A percentile compares a stretch with the other conserved stretches of the same genome.
Conservation (phyloP, 306 rosid species). For the Sicyos edulis region DNA sequence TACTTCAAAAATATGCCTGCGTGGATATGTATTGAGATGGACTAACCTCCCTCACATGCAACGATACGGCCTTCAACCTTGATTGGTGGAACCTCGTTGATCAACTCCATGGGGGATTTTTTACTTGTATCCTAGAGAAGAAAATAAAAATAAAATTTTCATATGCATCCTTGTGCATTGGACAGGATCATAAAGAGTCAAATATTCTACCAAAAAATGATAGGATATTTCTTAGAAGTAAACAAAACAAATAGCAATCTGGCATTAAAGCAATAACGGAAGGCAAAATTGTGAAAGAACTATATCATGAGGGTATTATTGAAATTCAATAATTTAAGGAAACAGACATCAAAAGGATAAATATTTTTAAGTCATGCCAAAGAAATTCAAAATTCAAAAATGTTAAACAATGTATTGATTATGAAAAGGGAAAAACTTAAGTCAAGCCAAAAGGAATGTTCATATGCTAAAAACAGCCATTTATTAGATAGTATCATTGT, state of each 20-base stretch:
- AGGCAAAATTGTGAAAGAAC: not conserved
- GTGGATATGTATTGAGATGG: not conserved
- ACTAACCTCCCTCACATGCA: conserved; percentile 93
- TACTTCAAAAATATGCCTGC: not conserved
- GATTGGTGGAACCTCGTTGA: conserved; percentile 93
- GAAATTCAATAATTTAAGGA: conserved; percentile 4
- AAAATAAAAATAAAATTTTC: conserved; percentile 16
- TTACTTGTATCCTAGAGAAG: conserved; percentile 64
- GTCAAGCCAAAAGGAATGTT: no score
- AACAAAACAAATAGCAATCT: not conserved
- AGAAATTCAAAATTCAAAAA: not conserved
- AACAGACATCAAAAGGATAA: not conserved
- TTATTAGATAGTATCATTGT: no score
- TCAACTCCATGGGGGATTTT: conserved; percentile 98
- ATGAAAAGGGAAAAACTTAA: no score
- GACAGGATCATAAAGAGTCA: not conserved
- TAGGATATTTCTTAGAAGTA: not conserved
- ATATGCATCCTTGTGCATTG: not conserved
- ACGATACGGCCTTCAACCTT: conserved; percentile 87
- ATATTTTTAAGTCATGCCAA: conserved; percentile 8
- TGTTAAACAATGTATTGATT: no score
- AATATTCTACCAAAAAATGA: not conserved
- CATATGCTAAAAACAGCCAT: no score
- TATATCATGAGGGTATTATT: not conserved
- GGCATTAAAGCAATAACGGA: no score